Evolutionary conservation across 192 early-diverging fungal genomes (phyloP).

Genomic region (Coemansia sp.): DNA sequence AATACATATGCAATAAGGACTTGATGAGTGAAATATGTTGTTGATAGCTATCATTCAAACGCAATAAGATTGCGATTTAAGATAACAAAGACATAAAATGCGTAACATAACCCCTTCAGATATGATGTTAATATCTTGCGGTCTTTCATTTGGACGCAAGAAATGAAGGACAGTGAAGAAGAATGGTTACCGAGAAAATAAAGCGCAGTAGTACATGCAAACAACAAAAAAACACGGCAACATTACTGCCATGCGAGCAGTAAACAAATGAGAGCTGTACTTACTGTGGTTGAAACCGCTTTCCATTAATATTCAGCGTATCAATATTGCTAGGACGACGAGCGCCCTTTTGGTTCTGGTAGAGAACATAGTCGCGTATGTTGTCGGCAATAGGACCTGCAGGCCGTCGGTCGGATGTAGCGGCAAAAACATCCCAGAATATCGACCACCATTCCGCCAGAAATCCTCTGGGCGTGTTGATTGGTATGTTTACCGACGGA

Average conservation of each 20-base stretch:
- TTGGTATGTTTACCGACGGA: slow-evolving; percentile 26
- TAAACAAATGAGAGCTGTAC: slow-evolving; percentile 14
- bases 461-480: slow-evolving; percentile 27
- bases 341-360: slow-evolving; percentile 19
- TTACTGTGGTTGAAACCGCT: slow-evolving; percentile 35
- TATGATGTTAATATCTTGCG: too few species aligned
- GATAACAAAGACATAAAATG: too few species aligned
- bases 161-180: neutral
- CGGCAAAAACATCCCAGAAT: slow-evolving; percentile 38
- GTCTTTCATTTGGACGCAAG: neutral
- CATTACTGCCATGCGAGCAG: slow-evolving; percentile 5
- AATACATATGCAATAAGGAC: neutral
- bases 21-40: neutral
- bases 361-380: slow-evolving; percentile 29
- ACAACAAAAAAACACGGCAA: slow-evolving; percentile 2
- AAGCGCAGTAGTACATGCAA: neutral
- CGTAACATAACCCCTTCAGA: too few species aligned
- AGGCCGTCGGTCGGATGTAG: slow-evolving; percentile 26
- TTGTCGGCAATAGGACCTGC: slow-evolving; percentile 11
- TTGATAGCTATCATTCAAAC: slow-evolving; percentile 5
- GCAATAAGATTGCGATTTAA: too few species aligned
- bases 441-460: slow-evolving; percentile 42
- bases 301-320: slow-evolving; percentile 34
- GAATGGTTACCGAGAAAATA: neutral
- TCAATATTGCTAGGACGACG: slow-evolving; percentile 10